Evolutionary conservation across 768 basidiomycete genomes (phyloP), one percentile per base, ranked within the genome.

Genomic region (Suillus hirtellus): DNA sequence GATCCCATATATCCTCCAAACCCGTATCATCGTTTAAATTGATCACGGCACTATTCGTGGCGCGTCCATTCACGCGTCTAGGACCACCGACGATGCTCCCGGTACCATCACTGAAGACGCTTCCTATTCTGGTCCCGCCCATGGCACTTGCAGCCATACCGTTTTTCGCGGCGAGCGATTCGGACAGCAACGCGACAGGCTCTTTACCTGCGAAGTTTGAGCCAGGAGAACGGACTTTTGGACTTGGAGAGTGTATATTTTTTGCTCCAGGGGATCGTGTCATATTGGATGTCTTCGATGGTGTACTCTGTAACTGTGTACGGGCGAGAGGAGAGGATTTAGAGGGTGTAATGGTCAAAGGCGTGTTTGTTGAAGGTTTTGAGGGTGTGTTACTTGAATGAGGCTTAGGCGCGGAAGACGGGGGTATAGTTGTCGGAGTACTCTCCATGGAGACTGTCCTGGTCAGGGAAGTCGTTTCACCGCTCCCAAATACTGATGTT

Each of bases 1-100:
- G 85, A 21, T 85, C 86, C 65, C 71, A 67, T 27, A 76, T 70
- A 34, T 73, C 72, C 73, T 73, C 75, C 27, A 62, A 43, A 66
- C 71, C 65, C 35, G 61, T 54, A 53, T 66, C 47, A 38, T 67
- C 65, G 31, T 73, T 66, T 31, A 67, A 53, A 60, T 71, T 66
- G 31, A 69, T 61, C 62, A 69, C 31, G 7, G 68, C 42, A 55
- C 62, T 68, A 19, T 65, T 71, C 62, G 54, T 62, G 37, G 60
- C 62, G 19, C 62, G 68, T 27, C 66, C 60, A 19, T 53, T 53
- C 19, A 34, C 19, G 34, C 17, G 52, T 53, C 34, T 59, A 24
- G 27, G 42, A 24, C 27, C n/a, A n/a, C 9, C 27, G 3, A 42
- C 7, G 1, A 58, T 19, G 8, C 56, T 42, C 17, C 5, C 38